phyloP scores from a whole-genome alignment of 2,329 filamentous ascomycete genomes.

The Colletotrichum chlorophyti region DNA sequence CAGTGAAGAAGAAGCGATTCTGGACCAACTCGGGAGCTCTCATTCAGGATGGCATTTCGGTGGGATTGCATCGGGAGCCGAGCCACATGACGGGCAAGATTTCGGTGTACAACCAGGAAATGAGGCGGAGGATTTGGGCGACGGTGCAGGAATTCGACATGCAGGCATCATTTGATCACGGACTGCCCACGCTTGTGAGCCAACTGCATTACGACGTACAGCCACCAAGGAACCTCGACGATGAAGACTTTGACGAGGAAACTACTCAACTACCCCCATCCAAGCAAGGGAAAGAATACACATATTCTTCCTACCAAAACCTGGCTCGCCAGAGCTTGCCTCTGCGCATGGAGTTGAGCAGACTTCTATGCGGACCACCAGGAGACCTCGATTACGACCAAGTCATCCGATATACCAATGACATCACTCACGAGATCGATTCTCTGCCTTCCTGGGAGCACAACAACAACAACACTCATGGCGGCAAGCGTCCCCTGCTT shows the following conservation, averaged over 20 bases:
- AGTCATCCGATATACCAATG: constrained; percentile 66
- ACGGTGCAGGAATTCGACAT: constrained; percentile 68
- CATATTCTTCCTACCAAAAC: constrained; percentile 65
- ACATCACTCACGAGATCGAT: constrained; percentile 67
- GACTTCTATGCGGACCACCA: constrained; percentile 60
- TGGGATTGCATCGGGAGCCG: constrained; percentile 66
- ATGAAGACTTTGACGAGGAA: constrained; percentile 63
- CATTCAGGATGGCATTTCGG: constrained; percentile 63
- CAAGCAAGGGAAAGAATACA: constrained; percentile 60
- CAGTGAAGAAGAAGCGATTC: constrained; percentile 69
- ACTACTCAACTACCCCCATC: constrained; percentile 58
- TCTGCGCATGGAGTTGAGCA: constrained; percentile 63
- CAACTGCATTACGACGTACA: constrained; percentile 63
- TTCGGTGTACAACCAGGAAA: constrained; percentile 66
- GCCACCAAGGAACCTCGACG: constrained; percentile 63
- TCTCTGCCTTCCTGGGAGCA: constrained; percentile 63
- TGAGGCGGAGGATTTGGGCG: constrained; percentile 66
- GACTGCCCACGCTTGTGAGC: constrained; percentile 63
- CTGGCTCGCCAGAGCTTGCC: constrained; percentile 62
- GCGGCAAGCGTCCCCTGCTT: constrained; percentile 61
- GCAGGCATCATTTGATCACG: constrained; percentile 67
- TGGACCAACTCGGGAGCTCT: constrained; percentile 64
- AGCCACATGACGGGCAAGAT: constrained; percentile 61
- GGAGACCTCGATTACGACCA: constrained; percentile 67
- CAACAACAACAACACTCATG: constrained; percentile 40